These are phyloP conservation scores for Fimicolochytrium jonesii DNA, from an alignment of 192 early-diverging fungal species.

Conservation along the genomic window DNA sequence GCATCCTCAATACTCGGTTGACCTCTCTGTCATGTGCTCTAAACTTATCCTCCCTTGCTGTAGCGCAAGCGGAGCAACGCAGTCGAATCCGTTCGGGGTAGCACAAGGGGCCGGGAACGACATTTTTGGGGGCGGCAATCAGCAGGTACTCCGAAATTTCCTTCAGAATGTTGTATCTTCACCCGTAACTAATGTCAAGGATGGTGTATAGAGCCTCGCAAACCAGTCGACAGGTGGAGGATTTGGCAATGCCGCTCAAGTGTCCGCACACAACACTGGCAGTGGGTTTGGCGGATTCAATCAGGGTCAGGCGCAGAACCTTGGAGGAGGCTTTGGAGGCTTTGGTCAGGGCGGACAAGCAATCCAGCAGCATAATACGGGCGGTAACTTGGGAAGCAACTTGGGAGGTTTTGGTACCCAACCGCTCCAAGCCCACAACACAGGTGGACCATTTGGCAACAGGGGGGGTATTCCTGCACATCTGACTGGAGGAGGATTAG, in stretches of 20 bases:
- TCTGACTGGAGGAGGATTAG: too few species aligned
- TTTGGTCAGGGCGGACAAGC: background rate
- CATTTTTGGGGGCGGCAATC: background rate
- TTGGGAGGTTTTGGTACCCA: slow-evolving; percentile 1
- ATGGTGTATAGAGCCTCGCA: too few species aligned
- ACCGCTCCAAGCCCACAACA: too few species aligned
- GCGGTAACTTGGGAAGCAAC: background rate
- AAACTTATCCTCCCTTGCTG: background rate
- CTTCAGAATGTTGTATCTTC: too few species aligned
- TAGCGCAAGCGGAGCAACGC: background rate
- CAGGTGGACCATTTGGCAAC: too few species aligned
- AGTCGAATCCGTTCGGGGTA: background rate
- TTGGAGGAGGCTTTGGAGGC: background rate
- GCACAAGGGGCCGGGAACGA: background rate
- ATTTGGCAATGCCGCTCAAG: background rate
- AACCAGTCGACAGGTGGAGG: background rate
- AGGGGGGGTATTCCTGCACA: too few species aligned
- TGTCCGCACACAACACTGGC: slow-evolving; percentile 23
- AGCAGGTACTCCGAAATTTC: background rate
- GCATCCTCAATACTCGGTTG: background rate
- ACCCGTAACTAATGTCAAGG: too few species aligned
- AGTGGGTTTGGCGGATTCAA: background rate
- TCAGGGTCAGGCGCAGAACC: too few species aligned
- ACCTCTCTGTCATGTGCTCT: too few species aligned
- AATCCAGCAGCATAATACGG: slow-evolving; percentile 7